phyloP scores from a whole-genome alignment of 176 grass and related monocot genomes.

The Avena atlantica region DNA sequence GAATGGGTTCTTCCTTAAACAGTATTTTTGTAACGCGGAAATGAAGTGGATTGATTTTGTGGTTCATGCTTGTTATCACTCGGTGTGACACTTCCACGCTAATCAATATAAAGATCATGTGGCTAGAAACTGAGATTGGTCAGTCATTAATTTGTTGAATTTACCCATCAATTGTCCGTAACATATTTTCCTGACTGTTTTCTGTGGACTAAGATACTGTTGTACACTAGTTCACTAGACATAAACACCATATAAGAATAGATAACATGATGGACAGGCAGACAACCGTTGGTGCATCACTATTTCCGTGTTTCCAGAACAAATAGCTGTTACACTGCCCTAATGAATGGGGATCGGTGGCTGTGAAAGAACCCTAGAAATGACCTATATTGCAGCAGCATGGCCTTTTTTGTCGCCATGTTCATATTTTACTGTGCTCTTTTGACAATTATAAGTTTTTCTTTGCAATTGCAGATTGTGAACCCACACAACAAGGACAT shows the following conservation, averaged over 20 bases:
- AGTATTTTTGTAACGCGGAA: neutral
- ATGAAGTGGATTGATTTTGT: neutral
- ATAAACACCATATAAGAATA: neutral
- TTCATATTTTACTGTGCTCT: neutral
- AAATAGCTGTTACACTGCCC: neutral
- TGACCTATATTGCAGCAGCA: no score
- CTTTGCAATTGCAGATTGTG: conserved; percentile 69
- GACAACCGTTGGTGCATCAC: neutral
- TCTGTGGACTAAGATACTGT: neutral
- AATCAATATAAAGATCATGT: neutral
- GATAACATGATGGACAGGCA: neutral
- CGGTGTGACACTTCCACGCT: neutral
- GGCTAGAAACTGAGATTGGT: neutral
- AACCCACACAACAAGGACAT: conserved; percentile 94
- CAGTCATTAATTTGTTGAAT: neutral
- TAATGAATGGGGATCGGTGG: neutral
- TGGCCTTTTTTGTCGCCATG: neutral
- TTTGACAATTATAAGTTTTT: conserved; percentile 1
- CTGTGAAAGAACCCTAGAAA: no score
- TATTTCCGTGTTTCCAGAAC: neutral
- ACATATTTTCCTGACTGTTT: neutral
- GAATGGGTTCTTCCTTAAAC: neutral
- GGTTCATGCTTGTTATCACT: neutral
- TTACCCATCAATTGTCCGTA: neutral
- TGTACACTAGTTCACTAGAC: neutral